phyloP scores from a whole-genome alignment of 73 alveolate genomes.

The Paramecium tetraurelia region DNA sequence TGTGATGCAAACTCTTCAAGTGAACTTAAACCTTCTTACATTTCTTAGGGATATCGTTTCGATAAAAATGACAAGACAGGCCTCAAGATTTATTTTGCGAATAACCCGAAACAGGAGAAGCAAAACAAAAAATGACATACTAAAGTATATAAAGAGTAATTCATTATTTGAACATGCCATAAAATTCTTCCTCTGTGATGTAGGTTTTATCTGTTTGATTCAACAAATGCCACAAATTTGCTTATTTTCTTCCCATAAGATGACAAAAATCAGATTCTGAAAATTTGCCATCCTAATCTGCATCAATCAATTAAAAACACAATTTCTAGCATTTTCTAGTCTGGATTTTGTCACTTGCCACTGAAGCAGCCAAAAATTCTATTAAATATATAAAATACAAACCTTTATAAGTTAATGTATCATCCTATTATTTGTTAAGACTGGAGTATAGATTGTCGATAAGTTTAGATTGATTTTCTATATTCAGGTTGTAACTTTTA shows the following conservation, averaged over 20 bases:
- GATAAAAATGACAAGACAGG: constrained; percentile 90
- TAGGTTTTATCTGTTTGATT: neutral
- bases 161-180: constrained; percentile 7
- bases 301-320: neutral
- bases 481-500: neutral
- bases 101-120: constrained; percentile 34
- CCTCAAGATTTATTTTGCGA: constrained; percentile 88
- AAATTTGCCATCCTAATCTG: neutral
- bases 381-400: neutral
- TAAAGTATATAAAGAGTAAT: neutral
- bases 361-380: neutral
- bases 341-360: neutral
- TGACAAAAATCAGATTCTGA: neutral
- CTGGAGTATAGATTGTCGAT: neutral
- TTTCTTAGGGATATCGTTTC: constrained; percentile 85
- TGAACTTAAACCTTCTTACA: neutral
- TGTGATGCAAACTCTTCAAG: constrained; percentile 90
- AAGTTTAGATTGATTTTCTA: neutral
- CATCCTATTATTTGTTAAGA: neutral
- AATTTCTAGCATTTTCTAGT: neutral
- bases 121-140: neutral
- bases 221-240: neutral
- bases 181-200: neutral
- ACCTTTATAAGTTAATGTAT: neutral
- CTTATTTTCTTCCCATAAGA: neutral